A percentile compares a stretch with the other conserved stretches of the same genome.
Evolutionary conservation across 148 eudicot species (phyloP).

Genomic region (Amaranthus palmeri): DNA sequence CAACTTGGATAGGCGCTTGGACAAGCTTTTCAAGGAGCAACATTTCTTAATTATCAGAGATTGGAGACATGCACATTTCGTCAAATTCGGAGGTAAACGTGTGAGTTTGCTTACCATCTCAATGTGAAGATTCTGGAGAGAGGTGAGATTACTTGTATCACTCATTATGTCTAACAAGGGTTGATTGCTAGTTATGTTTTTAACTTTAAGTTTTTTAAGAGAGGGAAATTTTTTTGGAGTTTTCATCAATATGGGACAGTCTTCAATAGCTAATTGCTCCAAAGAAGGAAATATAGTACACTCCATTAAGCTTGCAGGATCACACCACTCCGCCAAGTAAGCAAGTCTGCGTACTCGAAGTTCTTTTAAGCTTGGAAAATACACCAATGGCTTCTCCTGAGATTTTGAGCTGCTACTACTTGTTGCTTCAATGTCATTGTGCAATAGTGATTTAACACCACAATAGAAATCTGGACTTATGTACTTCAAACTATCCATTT

Average conservation of each 20-base stretch:
- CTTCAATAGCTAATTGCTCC: background rate
- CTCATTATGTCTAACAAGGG: background rate
- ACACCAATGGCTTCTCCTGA: background rate
- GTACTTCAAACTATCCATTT: background rate
- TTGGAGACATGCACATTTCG: background rate
- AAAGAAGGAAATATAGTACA: background rate
- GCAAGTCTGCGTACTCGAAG: background rate
- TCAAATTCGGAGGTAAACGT: background rate
- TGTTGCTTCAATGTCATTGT: background rate
- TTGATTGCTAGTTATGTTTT: background rate
- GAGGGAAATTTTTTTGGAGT: constrained; percentile 3
- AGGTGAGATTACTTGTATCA: background rate
- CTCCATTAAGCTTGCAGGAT: background rate
- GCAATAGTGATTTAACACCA: background rate
- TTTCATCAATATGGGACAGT: background rate
- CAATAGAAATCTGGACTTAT: background rate
- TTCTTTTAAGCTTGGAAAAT: background rate
- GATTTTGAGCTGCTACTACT: background rate
- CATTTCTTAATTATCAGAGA: background rate
- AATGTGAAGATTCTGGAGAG: background rate
- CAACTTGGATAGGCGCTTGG: background rate
- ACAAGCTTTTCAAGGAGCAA: background rate
- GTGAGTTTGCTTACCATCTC: background rate
- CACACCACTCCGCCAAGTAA: background rate
- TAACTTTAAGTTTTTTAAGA: background rate